A percentile compares a stretch with the other conserved stretches of the same genome.
Evolutionary conservation across 2,329 filamentous ascomycete genomes (phyloP).

Genomic region (Pseudopithomyces maydicus): DNA sequence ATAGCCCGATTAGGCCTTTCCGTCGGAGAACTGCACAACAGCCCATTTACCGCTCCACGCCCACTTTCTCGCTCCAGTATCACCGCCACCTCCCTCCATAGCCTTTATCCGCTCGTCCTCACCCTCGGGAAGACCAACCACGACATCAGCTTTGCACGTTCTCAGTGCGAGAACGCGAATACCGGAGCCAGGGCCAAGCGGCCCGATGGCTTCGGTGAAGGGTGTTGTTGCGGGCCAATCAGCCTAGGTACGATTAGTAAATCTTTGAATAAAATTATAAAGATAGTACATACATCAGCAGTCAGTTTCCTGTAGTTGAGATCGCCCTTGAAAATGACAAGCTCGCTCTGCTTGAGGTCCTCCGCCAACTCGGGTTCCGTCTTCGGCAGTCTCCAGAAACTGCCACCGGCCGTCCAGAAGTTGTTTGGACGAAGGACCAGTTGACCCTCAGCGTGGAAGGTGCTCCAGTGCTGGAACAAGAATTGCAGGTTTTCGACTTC

Average conservation of each 20-base stretch:
- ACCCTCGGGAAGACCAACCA: slow-evolving; percentile 82
- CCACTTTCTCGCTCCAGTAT: slow-evolving; percentile 77
- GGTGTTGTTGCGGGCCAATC: slow-evolving; percentile 87
- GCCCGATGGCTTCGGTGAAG: slow-evolving; percentile 83
- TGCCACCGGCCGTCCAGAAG: slow-evolving; percentile 89
- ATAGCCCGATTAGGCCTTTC: slow-evolving; percentile 52
- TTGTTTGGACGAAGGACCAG: slow-evolving; percentile 80
- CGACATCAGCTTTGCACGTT: slow-evolving; percentile 95
- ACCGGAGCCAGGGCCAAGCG: slow-evolving; percentile 79
- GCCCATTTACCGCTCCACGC: slow-evolving; percentile 97
- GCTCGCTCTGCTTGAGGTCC: slow-evolving; percentile 80
- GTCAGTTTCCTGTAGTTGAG: slow-evolving; percentile 95
- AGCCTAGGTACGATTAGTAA: slow-evolving; percentile 55
- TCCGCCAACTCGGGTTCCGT: slow-evolving; percentile 70
- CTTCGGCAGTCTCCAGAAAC: slow-evolving; percentile 84
- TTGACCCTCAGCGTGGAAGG: slow-evolving; percentile 80
- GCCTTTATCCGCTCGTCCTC: slow-evolving; percentile 80
- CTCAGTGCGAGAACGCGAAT: slow-evolving; percentile 84
- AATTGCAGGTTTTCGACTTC: slow-evolving; percentile 73
- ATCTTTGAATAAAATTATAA: not conserved
- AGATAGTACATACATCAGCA: slow-evolving; percentile 70
- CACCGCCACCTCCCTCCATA: slow-evolving; percentile 71
- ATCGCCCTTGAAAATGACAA: slow-evolving; percentile 97
- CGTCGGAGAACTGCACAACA: slow-evolving; percentile 82
- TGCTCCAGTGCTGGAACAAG: slow-evolving; percentile 81